Evolutionary conservation across 169 alveolate species (phyloP).

Genomic region (Ichthyophthirius multifiliis): DNA sequence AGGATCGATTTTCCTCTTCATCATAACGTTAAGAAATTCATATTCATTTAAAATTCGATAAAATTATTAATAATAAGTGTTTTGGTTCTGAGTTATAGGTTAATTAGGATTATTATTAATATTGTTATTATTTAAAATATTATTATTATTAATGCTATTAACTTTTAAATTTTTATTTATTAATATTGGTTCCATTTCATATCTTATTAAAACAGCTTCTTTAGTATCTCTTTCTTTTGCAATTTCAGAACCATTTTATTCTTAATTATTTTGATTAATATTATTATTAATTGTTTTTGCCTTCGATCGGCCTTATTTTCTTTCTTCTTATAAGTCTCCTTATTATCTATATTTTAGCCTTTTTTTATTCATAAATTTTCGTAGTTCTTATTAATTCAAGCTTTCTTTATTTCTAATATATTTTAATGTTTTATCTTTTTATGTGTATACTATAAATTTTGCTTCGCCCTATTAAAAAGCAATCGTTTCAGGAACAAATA

Average conservation of each 20-base stretch:
- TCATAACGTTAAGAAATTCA: slow-evolving; percentile 10
- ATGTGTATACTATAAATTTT: not conserved
- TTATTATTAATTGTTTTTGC: not conserved
- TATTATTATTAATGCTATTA: not conserved
- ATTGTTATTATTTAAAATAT: not conserved
- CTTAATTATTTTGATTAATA: not conserved
- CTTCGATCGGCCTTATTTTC: not conserved
- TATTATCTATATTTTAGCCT: not conserved
- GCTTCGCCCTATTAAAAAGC: not conserved
- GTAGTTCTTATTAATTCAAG: not conserved
- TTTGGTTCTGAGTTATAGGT: too few relatives aligned
- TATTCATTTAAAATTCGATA: not conserved
- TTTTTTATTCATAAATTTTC: slow-evolving; percentile 10
- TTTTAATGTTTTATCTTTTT: not conserved
- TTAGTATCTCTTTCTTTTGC: not conserved
- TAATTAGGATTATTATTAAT: not conserved
- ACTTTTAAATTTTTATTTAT: not conserved
- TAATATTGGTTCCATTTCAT: not conserved
- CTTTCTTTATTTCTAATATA: slow-evolving; percentile 1
- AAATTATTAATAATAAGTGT: not conserved
- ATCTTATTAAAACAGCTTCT: slow-evolving; percentile 7
- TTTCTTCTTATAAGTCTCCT: not conserved
- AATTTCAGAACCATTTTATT: not conserved
- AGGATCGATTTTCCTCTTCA: slow-evolving; percentile 17
- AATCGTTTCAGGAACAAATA: slow-evolving; percentile 9